These are phyloP conservation scores for Mortierella sp. DNA, from an alignment of 371 early-diverging fungal genomes.

Conservation along the genomic window DNA sequence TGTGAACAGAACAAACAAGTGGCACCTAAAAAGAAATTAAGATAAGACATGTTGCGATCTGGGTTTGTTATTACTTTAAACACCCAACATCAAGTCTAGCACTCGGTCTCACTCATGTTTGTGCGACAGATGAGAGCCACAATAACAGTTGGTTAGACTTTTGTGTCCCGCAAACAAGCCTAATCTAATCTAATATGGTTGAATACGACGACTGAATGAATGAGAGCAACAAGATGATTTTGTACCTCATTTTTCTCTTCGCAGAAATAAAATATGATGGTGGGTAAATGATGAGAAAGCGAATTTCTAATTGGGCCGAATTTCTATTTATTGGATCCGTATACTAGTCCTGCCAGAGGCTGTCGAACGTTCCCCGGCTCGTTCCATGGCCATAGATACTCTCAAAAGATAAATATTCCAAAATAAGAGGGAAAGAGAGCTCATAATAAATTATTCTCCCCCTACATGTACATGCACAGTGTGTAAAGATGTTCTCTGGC, in stretches of 20 bases:
- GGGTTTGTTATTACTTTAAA: background rate
- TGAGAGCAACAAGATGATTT: background rate
- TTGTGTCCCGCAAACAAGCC: too few species aligned
- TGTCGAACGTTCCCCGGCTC: background rate
- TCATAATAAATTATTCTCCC: too few species aligned
- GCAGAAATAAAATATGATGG: background rate
- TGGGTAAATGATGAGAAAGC: conserved; percentile 24
- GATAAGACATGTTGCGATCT: background rate
- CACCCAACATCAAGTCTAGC: background rate
- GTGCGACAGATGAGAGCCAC: conserved; percentile 1
- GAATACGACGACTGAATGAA: too few species aligned
- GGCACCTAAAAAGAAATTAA: background rate
- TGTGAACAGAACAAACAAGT: background rate
- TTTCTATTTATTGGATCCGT: too few species aligned
- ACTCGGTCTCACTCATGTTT: background rate
- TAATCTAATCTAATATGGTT: too few species aligned
- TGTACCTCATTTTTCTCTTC: background rate
- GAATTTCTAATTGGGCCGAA: background rate
- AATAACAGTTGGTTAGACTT: background rate
- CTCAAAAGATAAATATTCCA: too few species aligned
- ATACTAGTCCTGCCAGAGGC: background rate
- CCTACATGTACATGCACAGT: too few species aligned
- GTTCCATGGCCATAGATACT: background rate
- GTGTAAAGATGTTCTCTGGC: too few species aligned
- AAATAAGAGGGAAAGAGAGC: too few species aligned